Evolutionary conservation across 345 rosid species (phyloP).

Genomic region (Eucalyptus brandiana): DNA sequence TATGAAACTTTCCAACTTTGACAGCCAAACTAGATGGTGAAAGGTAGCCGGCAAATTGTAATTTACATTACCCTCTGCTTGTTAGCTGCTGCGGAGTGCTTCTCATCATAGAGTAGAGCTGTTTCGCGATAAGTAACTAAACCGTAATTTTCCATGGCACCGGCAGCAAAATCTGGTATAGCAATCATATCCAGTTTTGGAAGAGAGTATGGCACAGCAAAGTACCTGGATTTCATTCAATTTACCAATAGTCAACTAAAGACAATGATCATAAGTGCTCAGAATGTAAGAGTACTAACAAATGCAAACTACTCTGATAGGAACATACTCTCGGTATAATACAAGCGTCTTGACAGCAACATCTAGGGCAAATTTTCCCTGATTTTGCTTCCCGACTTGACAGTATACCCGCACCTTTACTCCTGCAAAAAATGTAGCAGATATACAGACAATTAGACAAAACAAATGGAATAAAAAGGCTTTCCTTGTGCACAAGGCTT

Average conservation of each 20-base stretch:
- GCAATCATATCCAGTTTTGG: constrained; percentile 98
- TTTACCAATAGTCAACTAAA: not conserved
- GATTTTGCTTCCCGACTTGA: constrained; percentile 79
- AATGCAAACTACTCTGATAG: not conserved
- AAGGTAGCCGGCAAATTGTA: not conserved
- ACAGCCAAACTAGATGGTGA: not conserved
- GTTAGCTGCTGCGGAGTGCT: constrained; percentile 94
- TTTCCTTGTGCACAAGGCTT: not conserved
- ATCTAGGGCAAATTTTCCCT: constrained; percentile 87
- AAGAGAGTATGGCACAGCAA: constrained; percentile 80
- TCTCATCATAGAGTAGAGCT: constrained; percentile 82
- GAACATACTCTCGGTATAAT: constrained; percentile 67
- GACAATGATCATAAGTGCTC: not conserved
- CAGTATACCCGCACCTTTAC: constrained; percentile 83
- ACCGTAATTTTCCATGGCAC: constrained; percentile 99
- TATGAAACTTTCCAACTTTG: not conserved
- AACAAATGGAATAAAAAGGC: not conserved
- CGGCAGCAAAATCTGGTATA: constrained; percentile 95
- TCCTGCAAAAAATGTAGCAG: constrained; percentile 26
- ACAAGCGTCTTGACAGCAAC: constrained; percentile 90
- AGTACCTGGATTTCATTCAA: constrained; percentile 40
- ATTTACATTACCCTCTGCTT: constrained; percentile 66
- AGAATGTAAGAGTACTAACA: not conserved
- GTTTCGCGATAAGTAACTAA: constrained; percentile 93
- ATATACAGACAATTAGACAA: not conserved